phyloP scores from a whole-genome alignment of 2,329 filamentous ascomycete genomes.

The Nigrograna mackinnonii region DNA sequence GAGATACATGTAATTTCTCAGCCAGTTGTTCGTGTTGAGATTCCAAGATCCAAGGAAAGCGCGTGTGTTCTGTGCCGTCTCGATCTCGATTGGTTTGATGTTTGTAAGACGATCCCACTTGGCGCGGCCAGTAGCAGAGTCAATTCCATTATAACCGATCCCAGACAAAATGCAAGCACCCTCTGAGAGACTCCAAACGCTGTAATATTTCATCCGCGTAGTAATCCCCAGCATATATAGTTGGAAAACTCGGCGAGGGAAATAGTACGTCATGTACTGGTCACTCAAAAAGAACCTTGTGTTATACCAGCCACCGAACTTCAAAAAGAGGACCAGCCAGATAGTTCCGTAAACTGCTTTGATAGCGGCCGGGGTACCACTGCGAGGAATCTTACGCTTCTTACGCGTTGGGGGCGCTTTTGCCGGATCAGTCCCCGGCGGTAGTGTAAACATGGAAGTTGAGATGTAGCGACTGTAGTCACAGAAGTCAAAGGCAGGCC shows the following conservation, averaged over 20 bases:
- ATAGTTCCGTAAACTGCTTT: constrained; percentile 74
- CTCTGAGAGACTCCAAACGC: constrained; percentile 91
- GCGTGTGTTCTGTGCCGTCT: constrained; percentile 90
- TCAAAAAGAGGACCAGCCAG: constrained; percentile 81
- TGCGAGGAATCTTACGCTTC: constrained; percentile 90
- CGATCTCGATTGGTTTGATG: constrained; percentile 82
- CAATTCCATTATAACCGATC: constrained; percentile 91
- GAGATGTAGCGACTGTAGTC: constrained; percentile 94
- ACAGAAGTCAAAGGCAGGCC: constrained; percentile 91
- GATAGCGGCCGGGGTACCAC: constrained; percentile 78
- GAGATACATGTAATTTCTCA: constrained; percentile 93
- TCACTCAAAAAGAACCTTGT: constrained; percentile 66
- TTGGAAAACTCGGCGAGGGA: constrained; percentile 74
- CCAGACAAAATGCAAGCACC: constrained; percentile 93
- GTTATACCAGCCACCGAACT: constrained; percentile 70
- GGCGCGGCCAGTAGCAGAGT: constrained; percentile 80
- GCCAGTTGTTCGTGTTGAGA: constrained; percentile 97
- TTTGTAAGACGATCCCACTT: constrained; percentile 92
- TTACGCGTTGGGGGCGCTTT: constrained; percentile 86
- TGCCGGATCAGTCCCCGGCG: constrained; percentile 76
- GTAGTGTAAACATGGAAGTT: constrained; percentile 90
- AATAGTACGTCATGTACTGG: constrained; percentile 67
- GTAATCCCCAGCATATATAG: constrained; percentile 85
- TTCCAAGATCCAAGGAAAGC: constrained; percentile 94
- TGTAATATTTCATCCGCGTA: constrained; percentile 91